Percentiles rank a stretch among this genome's conserved stretches.
Conservation (phyloP, 140 eudicot species). For the Stevia rebaudiana region DNA sequence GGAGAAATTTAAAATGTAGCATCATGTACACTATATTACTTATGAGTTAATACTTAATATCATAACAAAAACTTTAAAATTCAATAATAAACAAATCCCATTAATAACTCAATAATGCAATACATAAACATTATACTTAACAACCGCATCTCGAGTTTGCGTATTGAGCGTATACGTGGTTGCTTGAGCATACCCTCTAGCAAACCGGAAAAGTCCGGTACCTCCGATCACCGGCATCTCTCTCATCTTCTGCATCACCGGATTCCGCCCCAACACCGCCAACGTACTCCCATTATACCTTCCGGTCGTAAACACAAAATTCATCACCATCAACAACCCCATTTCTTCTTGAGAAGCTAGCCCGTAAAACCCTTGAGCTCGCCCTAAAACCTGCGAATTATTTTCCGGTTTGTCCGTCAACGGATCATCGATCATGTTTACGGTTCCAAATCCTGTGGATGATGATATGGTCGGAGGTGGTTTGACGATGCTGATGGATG, state of each 20-base stretch:
- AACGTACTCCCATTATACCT: constrained; percentile 9
- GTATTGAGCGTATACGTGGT: not conserved
- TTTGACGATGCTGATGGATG: constrained; percentile 2
- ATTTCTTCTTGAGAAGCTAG: not conserved
- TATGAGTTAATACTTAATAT: too few relatives aligned
- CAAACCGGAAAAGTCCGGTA: constrained; percentile 4
- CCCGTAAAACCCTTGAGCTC: constrained; percentile 11
- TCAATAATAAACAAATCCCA: not conserved
- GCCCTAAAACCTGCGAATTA: not conserved
- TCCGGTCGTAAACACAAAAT: not conserved
- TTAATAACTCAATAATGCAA: constrained; percentile 9
- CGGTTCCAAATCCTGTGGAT: not conserved
- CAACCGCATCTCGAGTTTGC: constrained; percentile 15
- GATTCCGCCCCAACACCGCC: constrained; percentile 13
- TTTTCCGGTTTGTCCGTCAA: not conserved
- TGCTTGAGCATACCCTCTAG: constrained; percentile 16
- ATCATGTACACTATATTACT: too few relatives aligned
- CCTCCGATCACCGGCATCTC: constrained; percentile 15
- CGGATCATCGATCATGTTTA: constrained; percentile 7
- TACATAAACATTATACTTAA: constrained; percentile 21
- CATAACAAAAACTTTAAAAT: not conserved
- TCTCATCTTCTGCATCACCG: not conserved
- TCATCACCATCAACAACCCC: constrained; percentile 8
- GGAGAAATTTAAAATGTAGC: too few relatives aligned
- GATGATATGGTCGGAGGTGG: not conserved